These are phyloP conservation scores for Sporothrix protearum DNA, from an alignment of 2,329 filamentous ascomycete species.

Conservation along the genomic window DNA sequence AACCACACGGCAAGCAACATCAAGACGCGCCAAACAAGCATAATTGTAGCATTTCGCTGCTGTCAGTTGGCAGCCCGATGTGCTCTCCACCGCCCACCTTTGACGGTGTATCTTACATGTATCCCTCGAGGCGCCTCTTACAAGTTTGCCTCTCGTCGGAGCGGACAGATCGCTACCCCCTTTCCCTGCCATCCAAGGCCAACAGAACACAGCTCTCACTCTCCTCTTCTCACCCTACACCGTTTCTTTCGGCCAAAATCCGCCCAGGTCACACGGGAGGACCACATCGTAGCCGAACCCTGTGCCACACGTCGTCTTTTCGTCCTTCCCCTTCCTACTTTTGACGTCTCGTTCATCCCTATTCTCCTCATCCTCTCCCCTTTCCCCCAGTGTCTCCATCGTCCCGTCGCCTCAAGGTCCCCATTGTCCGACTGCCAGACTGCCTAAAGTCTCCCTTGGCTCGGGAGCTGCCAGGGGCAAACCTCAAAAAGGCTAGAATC, in stretches of 20 bases:
- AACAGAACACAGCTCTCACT: neutral
- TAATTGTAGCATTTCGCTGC: neutral
- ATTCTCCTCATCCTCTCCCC: neutral
- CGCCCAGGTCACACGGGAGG: neutral
- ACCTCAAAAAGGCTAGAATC: slow-evolving; percentile 2
- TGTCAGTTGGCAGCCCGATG: neutral
- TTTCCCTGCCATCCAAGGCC: neutral
- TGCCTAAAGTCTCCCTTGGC: neutral
- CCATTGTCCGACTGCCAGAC: neutral
- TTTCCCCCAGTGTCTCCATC: neutral
- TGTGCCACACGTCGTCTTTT: neutral
- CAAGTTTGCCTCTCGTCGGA: neutral
- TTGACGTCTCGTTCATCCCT: neutral
- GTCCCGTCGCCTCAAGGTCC: neutral
- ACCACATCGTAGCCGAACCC: neutral
- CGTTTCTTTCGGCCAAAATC: neutral
- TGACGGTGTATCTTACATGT: too few species aligned
- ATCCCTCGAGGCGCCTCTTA: neutral
- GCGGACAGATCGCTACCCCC: neutral
- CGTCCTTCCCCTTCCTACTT: neutral
- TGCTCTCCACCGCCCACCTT: neutral
- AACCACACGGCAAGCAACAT: neutral
- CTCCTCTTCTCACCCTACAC: neutral
- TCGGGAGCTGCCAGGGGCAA: slow-evolving; percentile 3
- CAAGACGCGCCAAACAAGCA: neutral